These are phyloP conservation scores for Encephalitozoon cuniculi DNA, from an alignment of 371 early-diverging fungal genomes.

Conservation along the genomic window DNA sequence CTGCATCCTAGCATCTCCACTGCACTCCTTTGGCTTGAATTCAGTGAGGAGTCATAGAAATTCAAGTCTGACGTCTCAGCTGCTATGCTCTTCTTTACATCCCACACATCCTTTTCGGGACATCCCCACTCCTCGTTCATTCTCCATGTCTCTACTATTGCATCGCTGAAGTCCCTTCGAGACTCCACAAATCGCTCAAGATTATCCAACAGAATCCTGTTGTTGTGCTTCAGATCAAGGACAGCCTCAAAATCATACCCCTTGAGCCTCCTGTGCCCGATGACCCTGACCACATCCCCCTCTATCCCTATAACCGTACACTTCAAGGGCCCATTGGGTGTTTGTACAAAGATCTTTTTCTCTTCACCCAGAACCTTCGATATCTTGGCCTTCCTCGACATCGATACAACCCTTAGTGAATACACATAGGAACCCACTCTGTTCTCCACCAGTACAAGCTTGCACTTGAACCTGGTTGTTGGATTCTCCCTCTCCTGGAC, in stretches of 20 bases:
- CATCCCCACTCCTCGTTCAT: not conserved
- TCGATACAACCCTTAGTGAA: not conserved
- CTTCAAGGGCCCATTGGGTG: not conserved
- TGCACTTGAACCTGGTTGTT: not conserved
- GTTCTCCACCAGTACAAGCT: not conserved
- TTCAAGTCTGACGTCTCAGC: not conserved
- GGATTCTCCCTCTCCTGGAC: not conserved
- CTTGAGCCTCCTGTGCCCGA: not conserved
- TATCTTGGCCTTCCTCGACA: not conserved
- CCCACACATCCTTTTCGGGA: not conserved
- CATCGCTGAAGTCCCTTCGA: not conserved
- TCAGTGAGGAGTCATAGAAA: slow-evolving; percentile 22
- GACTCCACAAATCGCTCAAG: not conserved
- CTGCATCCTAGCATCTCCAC: not conserved
- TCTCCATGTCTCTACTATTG: not conserved
- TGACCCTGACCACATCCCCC: not conserved
- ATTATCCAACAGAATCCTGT: not conserved
- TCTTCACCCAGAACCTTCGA: not conserved
- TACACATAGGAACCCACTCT: not conserved
- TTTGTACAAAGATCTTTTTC: not conserved
- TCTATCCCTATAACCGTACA: slow-evolving; percentile 1
- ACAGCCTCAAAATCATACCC: not conserved
- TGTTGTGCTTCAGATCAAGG: not conserved
- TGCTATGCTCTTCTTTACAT: not conserved
- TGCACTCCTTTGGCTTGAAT: slow-evolving; percentile 41